Conservation (phyloP, 2,329 filamentous ascomycete species). For the Ophiostoma tasmaniense region DNA sequence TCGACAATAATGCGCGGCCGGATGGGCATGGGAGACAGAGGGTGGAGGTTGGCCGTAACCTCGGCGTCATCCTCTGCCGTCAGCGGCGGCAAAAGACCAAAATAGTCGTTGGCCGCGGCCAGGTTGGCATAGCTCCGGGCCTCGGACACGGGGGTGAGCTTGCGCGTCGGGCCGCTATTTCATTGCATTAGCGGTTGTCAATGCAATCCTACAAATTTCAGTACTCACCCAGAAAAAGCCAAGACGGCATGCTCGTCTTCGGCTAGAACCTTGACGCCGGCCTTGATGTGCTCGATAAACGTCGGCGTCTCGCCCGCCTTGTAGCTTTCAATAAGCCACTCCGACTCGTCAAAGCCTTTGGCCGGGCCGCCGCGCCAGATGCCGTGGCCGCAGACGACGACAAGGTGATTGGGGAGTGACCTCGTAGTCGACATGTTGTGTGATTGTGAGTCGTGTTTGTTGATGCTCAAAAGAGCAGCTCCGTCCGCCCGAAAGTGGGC, state of each 20-base stretch:
- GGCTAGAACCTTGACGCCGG: slow-evolving; percentile 48
- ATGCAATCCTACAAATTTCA: neutral
- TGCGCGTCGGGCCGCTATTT: slow-evolving; percentile 47
- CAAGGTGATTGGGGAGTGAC: slow-evolving; percentile 41
- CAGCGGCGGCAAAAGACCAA: slow-evolving; percentile 28
- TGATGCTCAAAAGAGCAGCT: neutral
- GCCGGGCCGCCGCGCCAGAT: slow-evolving; percentile 58
- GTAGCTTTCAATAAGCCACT: slow-evolving; percentile 70
- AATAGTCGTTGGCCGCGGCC: slow-evolving; percentile 39
- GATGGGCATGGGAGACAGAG: slow-evolving; percentile 26
- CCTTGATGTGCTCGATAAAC: slow-evolving; percentile 66
- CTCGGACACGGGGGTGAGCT: slow-evolving; percentile 48
- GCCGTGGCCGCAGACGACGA: slow-evolving; percentile 78
- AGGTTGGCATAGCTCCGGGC: slow-evolving; percentile 54
- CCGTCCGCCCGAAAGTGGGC: neutral
- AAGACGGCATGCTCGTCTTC: slow-evolving; percentile 44
- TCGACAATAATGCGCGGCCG: slow-evolving; percentile 48
- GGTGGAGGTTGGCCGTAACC: neutral
- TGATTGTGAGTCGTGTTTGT: neutral
- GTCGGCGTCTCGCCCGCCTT: slow-evolving; percentile 71
- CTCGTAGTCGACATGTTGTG: slow-evolving; percentile 22
- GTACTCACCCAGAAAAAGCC: slow-evolving; percentile 55
- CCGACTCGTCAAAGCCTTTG: slow-evolving; percentile 44
- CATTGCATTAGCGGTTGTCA: neutral
- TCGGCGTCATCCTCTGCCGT: neutral